A percentile compares a stretch with the other conserved stretches of the same genome.
phyloP scores from a whole-genome alignment of 192 early-diverging fungal species.

The Rhizoclosmatium globosum region DNA sequence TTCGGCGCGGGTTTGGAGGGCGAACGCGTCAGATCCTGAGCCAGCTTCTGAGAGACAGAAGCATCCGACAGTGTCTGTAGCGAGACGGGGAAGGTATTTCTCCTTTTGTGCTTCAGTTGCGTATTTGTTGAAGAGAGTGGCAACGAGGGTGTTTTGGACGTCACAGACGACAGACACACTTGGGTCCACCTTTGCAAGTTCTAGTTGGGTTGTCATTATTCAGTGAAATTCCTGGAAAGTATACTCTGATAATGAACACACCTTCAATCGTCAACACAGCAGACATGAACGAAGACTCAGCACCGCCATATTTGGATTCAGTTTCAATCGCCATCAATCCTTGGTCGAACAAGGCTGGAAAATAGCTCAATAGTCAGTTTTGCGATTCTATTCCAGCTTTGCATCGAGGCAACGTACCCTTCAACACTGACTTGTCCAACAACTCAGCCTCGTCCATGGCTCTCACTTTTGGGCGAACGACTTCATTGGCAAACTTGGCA shows the following conservation, averaged over 20 bases:
- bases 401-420: constrained; percentile 83
- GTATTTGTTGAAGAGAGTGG: constrained; percentile 90
- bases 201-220: constrained; percentile 42
- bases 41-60: constrained; percentile 95
- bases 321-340: constrained; percentile 94
- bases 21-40: constrained; percentile 94
- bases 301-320: constrained; percentile 78
- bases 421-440: constrained; percentile 79
- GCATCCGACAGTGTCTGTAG: constrained; percentile 85
- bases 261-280: constrained; percentile 87
- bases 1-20: constrained; percentile 83
- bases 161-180: constrained; percentile 91
- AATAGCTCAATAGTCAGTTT: constrained; percentile 34
- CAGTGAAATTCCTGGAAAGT: not conserved
- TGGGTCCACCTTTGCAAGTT: constrained; percentile 95
- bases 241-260: constrained; percentile 43
- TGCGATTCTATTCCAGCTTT: constrained; percentile 44
- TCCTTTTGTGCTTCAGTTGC: constrained; percentile 76
- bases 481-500: constrained; percentile 82
- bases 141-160: constrained; percentile 97
- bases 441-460: constrained; percentile 93
- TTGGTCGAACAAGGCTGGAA: constrained; percentile 15
- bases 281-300: constrained; percentile 82
- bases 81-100: constrained; percentile 86
- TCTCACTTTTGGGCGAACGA: constrained; percentile 82